These are phyloP conservation scores for Blakeslea trispora DNA, from an alignment of 371 early-diverging fungal species.

Conservation along the genomic window DNA sequence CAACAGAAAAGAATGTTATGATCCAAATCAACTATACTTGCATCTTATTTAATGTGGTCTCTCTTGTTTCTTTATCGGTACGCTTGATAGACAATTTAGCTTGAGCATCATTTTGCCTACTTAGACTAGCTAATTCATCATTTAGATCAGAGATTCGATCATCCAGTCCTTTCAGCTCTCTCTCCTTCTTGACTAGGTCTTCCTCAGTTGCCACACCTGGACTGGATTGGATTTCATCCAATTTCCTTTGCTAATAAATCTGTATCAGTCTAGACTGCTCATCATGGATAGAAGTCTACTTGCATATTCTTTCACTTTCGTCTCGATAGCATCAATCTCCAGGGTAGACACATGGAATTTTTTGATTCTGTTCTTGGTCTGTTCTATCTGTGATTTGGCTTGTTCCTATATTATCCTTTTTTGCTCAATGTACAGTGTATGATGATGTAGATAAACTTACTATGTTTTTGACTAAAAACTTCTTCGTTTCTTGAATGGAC, in stretches of 20 bases:
- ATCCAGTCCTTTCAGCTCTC: constrained; percentile 28
- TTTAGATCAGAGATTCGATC: constrained; percentile 31
- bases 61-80: constrained; percentile 45
- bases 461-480: constrained; percentile 10
- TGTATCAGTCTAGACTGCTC: too few relatives aligned
- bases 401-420: constrained; percentile 14
- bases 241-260: constrained; percentile 4
- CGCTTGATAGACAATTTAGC: constrained; percentile 59
- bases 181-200: constrained; percentile 29
- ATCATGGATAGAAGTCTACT: too few relatives aligned
- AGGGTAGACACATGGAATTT: constrained; percentile 3
- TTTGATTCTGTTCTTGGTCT: constrained; percentile 2
- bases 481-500: constrained; percentile 22
- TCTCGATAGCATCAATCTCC: constrained; percentile 5
- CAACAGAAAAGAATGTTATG: too few relatives aligned
- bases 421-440: too few relatives aligned
- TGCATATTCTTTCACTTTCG: not conserved
- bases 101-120: constrained; percentile 57
- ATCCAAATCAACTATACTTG: too few relatives aligned
- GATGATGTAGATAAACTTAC: too few relatives aligned
- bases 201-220: not conserved
- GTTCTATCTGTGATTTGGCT: constrained; percentile 9
- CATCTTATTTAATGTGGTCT: constrained; percentile 26
- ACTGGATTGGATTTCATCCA: constrained; percentile 3
- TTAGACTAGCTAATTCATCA: constrained; percentile 55